Evolutionary conservation across 495 filamentous ascomycete genomes (phyloP).

Genomic region (Penicillium verhagenii): DNA sequence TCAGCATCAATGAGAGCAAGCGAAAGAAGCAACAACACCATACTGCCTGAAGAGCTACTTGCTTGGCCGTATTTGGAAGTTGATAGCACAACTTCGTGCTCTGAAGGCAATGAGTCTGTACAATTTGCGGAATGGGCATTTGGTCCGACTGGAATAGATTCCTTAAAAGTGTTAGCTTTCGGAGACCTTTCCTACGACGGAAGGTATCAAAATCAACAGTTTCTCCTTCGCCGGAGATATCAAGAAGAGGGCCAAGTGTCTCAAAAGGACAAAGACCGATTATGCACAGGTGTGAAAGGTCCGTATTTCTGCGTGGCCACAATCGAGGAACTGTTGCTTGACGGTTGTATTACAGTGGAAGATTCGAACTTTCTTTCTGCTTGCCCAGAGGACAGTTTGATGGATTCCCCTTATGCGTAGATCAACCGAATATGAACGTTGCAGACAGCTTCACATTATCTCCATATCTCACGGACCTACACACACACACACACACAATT

Average conservation of each 20-base stretch:
- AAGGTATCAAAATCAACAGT: conserved; percentile 10
- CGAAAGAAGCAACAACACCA: no score
- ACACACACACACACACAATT: no score
- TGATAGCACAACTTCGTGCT: not conserved
- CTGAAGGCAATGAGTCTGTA: conserved; percentile 6
- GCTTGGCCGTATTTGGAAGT: not conserved
- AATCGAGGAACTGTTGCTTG: not conserved
- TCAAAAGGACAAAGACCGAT: not conserved
- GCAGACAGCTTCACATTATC: no score
- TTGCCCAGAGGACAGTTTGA: conserved; percentile 10
- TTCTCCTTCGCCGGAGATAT: not conserved
- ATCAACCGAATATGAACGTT: not conserved
- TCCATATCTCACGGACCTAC: no score
- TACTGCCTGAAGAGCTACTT: not conserved
- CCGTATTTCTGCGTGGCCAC: not conserved
- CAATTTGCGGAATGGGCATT: conserved; percentile 17
- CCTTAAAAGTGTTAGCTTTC: conserved; percentile 9
- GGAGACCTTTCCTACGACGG: conserved; percentile 14
- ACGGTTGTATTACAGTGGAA: conserved; percentile 2
- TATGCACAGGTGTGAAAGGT: not conserved
- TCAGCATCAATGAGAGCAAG: no score
- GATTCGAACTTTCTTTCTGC: conserved; percentile 6
- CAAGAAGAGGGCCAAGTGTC: not conserved
- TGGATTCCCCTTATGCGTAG: conserved; percentile 13
- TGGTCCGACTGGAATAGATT: conserved; percentile 10